Evolutionary conservation across 177 flowering plant genomes (phyloP).

Genomic region (Vitis hybrid): DNA sequence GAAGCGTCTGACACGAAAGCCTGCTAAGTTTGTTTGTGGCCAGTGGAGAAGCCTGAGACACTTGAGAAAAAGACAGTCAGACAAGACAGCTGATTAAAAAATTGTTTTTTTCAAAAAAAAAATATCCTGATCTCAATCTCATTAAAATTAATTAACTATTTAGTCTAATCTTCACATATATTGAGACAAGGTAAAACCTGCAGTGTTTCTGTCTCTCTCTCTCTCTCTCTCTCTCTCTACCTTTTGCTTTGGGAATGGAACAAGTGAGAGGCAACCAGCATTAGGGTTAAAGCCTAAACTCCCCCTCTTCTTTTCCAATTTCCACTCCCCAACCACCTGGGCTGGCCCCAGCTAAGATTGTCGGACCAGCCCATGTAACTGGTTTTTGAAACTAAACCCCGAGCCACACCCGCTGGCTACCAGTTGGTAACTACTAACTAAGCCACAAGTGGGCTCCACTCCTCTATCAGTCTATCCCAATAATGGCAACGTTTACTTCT

Average conservation of each 20-base stretch:
- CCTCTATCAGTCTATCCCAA: background rate
- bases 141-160: too few species aligned
- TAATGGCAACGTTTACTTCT: background rate
- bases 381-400: too few species aligned
- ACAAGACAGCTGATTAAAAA: conserved; percentile 53
- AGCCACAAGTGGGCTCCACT: too few species aligned
- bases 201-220: conserved; percentile 20
- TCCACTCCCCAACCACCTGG: too few species aligned
- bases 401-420: too few species aligned
- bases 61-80: conserved; percentile 47
- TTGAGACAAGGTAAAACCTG: conserved; percentile 12
- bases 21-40: conserved; percentile 39
- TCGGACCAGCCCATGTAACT: too few species aligned
- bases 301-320: too few species aligned
- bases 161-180: background rate
- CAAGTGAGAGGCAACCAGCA: background rate
- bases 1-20: conserved; percentile 22
- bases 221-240: conserved; percentile 16
- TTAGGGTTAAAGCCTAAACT: too few species aligned
- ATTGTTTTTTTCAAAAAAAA: background rate
- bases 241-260: conserved; percentile 31
- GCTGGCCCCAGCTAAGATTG: too few species aligned
- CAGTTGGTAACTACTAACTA: too few species aligned
- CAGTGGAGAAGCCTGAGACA: conserved; percentile 34
- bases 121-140: too few species aligned